A percentile compares a stretch with the other conserved stretches of the same genome.
These are phyloP conservation scores for Eucalyptus microcorys DNA, from an alignment of 345 rosid species.

Conservation along the genomic window DNA sequence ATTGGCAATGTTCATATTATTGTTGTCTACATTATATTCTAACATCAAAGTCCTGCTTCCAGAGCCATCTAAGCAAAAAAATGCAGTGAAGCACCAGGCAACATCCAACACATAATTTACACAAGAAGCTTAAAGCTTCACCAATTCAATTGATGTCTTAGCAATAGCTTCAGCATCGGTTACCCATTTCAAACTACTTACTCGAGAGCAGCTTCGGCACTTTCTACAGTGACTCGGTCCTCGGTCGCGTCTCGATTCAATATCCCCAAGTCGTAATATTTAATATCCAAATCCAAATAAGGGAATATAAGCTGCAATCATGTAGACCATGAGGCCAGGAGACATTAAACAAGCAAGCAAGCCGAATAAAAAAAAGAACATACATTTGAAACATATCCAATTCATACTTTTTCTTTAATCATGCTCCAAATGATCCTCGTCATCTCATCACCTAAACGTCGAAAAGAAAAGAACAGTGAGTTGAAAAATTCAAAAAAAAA, in stretches of 20 bases:
- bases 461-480: neutral
- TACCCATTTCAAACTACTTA: conserved; percentile 10
- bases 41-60: neutral
- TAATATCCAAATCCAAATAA: conserved; percentile 69
- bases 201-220: conserved; percentile 87
- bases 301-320: conserved; percentile 77
- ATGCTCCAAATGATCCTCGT: conserved; percentile 78
- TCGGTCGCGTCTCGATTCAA: conserved; percentile 85
- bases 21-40: neutral
- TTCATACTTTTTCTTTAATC: conserved; percentile 77
- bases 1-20: neutral
- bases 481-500: neutral
- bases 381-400: neutral
- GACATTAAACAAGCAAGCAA: neutral
- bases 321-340: neutral
- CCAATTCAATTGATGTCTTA: neutral
- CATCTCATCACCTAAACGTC: conserved; percentile 85
- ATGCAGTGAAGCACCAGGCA: neutral
- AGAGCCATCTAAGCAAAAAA: neutral
- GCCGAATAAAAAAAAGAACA: neutral
- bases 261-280: conserved; percentile 87
- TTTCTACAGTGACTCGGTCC: conserved; percentile 72
- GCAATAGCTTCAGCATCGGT: neutral
- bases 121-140: neutral
- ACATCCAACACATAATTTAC: neutral